phyloP scores from a whole-genome alignment of 345 rosid species.

The Aquilaria malaccensis region DNA sequence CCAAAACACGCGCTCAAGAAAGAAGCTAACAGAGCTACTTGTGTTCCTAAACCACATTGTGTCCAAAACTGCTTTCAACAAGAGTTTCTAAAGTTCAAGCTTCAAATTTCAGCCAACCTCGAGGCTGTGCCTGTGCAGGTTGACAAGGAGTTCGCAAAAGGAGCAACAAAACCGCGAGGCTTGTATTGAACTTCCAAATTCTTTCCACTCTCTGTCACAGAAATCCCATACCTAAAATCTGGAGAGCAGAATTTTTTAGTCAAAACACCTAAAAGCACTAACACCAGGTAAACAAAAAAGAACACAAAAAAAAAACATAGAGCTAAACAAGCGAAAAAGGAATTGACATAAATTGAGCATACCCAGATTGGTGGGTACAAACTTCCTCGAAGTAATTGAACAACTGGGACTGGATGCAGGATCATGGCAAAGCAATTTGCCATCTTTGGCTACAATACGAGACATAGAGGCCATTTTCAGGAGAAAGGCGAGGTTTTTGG shows the following conservation, averaged over 20 bases:
- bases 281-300: slow-evolving; percentile 6
- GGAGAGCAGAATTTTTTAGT: slow-evolving; percentile 10
- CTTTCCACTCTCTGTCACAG: slow-evolving; percentile 26
- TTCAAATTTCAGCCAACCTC: slow-evolving; percentile 30
- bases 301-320: slow-evolving; percentile 10
- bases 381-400: slow-evolving; percentile 23
- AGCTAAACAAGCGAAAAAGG: slow-evolving; percentile 6
- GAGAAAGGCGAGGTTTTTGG: neutral
- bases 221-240: slow-evolving; percentile 36
- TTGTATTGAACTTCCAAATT: slow-evolving; percentile 28
- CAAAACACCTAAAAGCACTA: slow-evolving; percentile 3
- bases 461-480: slow-evolving; percentile 62
- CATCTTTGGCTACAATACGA: slow-evolving; percentile 43
- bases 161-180: slow-evolving; percentile 24
- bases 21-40: no score
- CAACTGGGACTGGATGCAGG: slow-evolving; percentile 20
- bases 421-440: slow-evolving; percentile 25
- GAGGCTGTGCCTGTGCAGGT: slow-evolving; percentile 18
- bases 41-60: no score
- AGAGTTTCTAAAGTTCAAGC: no score
- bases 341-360: slow-evolving; percentile 14
- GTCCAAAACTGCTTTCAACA: no score
- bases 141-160: slow-evolving; percentile 25
- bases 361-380: slow-evolving; percentile 41
- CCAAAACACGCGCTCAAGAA: no score